Percentiles rank a stretch among this genome's conserved stretches.
These are phyloP conservation scores for Lentinula lateritia DNA, from an alignment of 768 basidiomycete genomes.

Conservation along the genomic window DNA sequence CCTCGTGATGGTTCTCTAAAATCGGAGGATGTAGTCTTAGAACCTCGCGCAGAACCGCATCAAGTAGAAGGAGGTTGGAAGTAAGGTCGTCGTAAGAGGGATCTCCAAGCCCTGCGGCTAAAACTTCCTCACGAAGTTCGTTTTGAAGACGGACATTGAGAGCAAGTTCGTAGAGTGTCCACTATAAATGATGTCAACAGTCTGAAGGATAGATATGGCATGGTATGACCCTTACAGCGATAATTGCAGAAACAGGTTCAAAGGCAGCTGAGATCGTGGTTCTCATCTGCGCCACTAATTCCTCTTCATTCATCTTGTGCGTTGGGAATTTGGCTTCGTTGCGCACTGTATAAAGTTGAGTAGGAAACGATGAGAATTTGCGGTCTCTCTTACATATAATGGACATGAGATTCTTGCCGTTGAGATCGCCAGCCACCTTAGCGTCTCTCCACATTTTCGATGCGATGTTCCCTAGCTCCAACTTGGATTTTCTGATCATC, in stretches of 20 bases:
- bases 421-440: conserved; percentile 35
- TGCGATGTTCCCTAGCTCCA: conserved; percentile 48
- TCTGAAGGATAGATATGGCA: neutral
- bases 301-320: conserved; percentile 38
- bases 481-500: conserved; percentile 49
- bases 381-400: conserved; percentile 39
- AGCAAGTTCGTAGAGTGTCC: conserved; percentile 62
- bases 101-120: conserved; percentile 27
- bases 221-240: conserved; percentile 19
- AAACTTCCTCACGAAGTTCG: conserved; percentile 50
- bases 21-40: conserved; percentile 59
- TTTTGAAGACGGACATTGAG: conserved; percentile 45
- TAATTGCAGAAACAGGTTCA: conserved; percentile 30
- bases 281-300: conserved; percentile 56
- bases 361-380: neutral
- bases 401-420: conserved; percentile 45
- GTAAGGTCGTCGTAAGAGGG: conserved; percentile 49
- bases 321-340: conserved; percentile 37
- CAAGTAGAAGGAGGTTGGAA: conserved; percentile 45
- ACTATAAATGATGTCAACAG: conserved; percentile 30
- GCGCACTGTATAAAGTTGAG: conserved; percentile 22
- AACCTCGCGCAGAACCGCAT: conserved; percentile 58
- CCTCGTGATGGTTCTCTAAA: conserved; percentile 63
- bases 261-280: conserved; percentile 56
- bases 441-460: conserved; percentile 51